Evolutionary conservation across 2,329 filamentous ascomycete species (phyloP).

Genomic region (Alternaria ventricosa): DNA sequence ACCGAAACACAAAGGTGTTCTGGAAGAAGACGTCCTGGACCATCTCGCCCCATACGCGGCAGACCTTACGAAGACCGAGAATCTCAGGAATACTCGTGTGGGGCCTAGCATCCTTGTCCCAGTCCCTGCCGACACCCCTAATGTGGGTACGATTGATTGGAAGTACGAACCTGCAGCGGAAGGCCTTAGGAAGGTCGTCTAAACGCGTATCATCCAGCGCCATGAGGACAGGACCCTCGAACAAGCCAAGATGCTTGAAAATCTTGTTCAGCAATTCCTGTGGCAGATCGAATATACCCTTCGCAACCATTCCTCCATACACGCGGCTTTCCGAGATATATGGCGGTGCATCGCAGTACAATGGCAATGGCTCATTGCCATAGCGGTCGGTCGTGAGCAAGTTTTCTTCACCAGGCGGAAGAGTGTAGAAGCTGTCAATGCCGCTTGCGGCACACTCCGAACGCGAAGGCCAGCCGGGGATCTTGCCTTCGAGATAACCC

Average conservation of each 20-base stretch:
- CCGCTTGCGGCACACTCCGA: not conserved
- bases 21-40: not conserved
- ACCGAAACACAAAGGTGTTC: not conserved
- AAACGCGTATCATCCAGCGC: no score
- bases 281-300: not conserved
- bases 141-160: no score
- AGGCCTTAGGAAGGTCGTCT: no score
- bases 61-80: not conserved
- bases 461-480: not conserved
- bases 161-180: no score
- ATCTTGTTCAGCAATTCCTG: not conserved
- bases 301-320: fast-evolving
- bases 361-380: not conserved
- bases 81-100: no score
- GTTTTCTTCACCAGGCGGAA: not conserved
- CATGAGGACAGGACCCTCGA: not conserved
- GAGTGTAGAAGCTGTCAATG: not conserved
- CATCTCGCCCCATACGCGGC: not conserved
- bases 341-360: not conserved
- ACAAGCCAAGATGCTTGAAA: not conserved
- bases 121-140: no score
- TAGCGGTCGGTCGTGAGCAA: not conserved
- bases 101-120: no score
- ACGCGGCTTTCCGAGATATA: not conserved
- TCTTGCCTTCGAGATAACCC: not conserved